Evolutionary conservation across 1,284 basidiomycete species (phyloP).

Genomic region (Xerocomus amazonicus): DNA sequence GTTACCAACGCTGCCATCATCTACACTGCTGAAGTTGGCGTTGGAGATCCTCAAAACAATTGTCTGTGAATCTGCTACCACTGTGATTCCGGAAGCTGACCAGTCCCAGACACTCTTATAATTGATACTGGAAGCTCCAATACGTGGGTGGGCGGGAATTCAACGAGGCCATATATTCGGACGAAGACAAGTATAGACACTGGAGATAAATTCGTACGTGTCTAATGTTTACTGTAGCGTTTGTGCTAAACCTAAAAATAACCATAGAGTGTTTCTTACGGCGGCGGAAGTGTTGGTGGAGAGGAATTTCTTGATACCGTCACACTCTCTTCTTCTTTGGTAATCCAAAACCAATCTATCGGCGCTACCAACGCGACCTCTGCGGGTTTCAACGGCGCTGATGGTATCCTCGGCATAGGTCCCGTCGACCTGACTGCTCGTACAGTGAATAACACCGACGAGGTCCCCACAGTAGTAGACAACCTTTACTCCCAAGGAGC

Average conservation of each 20-base stretch:
- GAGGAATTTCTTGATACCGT: conserved; percentile 51
- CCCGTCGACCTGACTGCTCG: conserved; percentile 49
- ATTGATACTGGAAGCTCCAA: conserved; percentile 37
- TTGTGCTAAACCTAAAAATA: background rate
- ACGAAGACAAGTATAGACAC: conserved; percentile 44
- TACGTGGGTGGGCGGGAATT: conserved; percentile 36
- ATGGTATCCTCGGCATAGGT: conserved; percentile 57
- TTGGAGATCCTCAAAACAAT: conserved; percentile 42
- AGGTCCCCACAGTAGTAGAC: conserved; percentile 37
- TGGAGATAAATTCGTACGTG: conserved; percentile 37
- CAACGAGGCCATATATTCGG: conserved; percentile 33
- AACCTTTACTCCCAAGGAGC: conserved; percentile 31
- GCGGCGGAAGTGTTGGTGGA: conserved; percentile 49
- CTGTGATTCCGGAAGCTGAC: background rate
- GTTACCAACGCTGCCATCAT: conserved; percentile 20
- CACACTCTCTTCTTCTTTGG: conserved; percentile 38
- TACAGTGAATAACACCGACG: conserved; percentile 22
- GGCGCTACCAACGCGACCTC: conserved; percentile 43
- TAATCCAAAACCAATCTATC: conserved; percentile 48
- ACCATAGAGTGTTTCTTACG: conserved; percentile 41
- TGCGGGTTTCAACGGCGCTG: conserved; percentile 41
- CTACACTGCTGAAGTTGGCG: conserved; percentile 38
- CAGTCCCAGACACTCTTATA: conserved; percentile 25
- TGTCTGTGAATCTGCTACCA: conserved; percentile 31
- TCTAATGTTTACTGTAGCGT: background rate